Evolutionary conservation across 225 moss, liverwort and hornwort genomes (phyloP).

Genomic region (Anthoceros angustus): DNA sequence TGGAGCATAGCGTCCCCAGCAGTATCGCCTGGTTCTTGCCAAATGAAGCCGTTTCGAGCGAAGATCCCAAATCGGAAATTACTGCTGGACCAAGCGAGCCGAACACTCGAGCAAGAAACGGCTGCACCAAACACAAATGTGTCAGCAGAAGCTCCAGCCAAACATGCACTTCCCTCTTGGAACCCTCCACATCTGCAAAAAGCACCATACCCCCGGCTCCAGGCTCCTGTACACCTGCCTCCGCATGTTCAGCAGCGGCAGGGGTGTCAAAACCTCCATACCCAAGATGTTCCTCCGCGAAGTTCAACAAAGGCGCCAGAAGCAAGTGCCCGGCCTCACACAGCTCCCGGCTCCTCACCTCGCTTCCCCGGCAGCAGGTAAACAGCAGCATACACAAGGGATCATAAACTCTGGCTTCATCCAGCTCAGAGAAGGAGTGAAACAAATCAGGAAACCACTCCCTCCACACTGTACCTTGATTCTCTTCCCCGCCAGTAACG

Average conservation of each 20-base stretch:
- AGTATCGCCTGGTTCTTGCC: not conserved
- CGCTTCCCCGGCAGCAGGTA: constrained; percentile 42
- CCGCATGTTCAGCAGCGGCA: constrained; percentile 8
- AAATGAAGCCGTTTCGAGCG: not conserved
- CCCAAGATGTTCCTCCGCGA: constrained; percentile 12
- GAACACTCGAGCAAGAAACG: not conserved
- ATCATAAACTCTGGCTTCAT: constrained; percentile 19
- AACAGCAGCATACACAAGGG: constrained; percentile 65
- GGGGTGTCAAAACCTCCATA: not conserved
- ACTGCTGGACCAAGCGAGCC: not conserved
- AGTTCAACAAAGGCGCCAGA: constrained; percentile 31
- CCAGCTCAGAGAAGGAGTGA: constrained; percentile 24
- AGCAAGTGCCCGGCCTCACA: constrained; percentile 35
- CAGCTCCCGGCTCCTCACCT: constrained; percentile 31
- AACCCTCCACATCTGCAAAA: not conserved
- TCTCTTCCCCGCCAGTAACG: constrained; percentile 45
- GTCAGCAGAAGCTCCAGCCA: constrained; percentile 5
- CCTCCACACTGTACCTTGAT: constrained; percentile 40
- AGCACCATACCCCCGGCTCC: not conserved
- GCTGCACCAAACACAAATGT: not conserved
- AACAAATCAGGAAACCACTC: constrained; percentile 36
- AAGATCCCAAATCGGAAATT: not conserved
- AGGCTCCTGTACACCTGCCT: not conserved
- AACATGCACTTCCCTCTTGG: constrained; percentile 1
- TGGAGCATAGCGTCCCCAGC: not conserved